Conservation (phyloP, 2,329 filamentous ascomycete genomes). For the Ceratocystis harringtonii region DNA sequence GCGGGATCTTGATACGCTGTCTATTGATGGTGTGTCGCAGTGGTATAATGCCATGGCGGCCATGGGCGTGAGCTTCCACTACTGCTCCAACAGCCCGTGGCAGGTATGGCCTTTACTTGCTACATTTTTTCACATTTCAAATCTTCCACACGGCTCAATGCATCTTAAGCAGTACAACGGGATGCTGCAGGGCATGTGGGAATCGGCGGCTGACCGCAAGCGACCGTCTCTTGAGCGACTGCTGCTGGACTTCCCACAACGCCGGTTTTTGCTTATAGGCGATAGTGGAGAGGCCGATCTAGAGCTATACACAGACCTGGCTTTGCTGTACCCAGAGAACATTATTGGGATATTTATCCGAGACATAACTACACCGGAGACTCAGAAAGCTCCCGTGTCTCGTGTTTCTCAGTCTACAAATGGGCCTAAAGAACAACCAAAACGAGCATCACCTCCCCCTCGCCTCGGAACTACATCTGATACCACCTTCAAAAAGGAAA, state of each 20-base stretch:
- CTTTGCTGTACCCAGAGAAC: slow-evolving; percentile 63
- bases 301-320: slow-evolving; percentile 94
- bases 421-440: slow-evolving; percentile 20
- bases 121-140: slow-evolving; percentile 66
- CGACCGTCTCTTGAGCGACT: slow-evolving; percentile 75
- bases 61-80: slow-evolving; percentile 79
- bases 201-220: slow-evolving; percentile 90
- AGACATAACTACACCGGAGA: slow-evolving; percentile 73
- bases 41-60: slow-evolving; percentile 71
- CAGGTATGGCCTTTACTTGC: slow-evolving; percentile 84
- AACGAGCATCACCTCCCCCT: neutral
- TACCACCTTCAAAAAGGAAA: neutral
- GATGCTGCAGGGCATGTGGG: slow-evolving; percentile 95
- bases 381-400: neutral
- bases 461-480: neutral
- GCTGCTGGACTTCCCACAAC: slow-evolving; percentile 72
- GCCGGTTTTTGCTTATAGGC: slow-evolving; percentile 77
- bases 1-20: slow-evolving; percentile 65
- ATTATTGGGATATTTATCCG: slow-evolving; percentile 84
- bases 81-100: slow-evolving; percentile 99
- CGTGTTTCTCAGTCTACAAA: slow-evolving; percentile 27
- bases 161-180: slow-evolving; percentile 94
- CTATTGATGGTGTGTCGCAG: slow-evolving; percentile 70
- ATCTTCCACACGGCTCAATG: slow-evolving; percentile 74
- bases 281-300: slow-evolving; percentile 95